Percentiles rank a stretch among this genome's conserved stretches.
phyloP scores from a whole-genome alignment of 1,284 basidiomycete species.

The Leccinum pachyderme region DNA sequence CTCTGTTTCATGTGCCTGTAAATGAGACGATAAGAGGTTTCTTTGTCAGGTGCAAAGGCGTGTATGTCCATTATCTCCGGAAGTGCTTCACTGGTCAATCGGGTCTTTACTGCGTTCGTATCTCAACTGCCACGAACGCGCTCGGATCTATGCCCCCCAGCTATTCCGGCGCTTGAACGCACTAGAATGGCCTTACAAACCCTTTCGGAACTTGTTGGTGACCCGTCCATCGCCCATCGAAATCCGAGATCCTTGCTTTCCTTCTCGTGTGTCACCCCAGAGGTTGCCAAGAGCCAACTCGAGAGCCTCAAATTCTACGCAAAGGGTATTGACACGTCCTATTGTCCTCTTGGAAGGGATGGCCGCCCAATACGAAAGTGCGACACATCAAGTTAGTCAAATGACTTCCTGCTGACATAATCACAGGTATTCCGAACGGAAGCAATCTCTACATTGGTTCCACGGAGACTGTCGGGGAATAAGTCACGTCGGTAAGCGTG shows the following conservation, averaged over 20 bases:
- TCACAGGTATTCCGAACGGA: slow-evolving; percentile 49
- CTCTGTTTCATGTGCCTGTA: slow-evolving; percentile 5
- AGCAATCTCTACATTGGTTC: slow-evolving; percentile 65
- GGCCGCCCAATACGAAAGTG: slow-evolving; percentile 62
- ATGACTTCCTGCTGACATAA: neutral
- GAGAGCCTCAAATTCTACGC: slow-evolving; percentile 48
- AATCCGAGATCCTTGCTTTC: slow-evolving; percentile 60
- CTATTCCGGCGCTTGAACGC: slow-evolving; percentile 39
- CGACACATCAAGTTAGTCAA: slow-evolving; percentile 19
- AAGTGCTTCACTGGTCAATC: slow-evolving; percentile 63
- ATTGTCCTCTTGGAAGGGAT: slow-evolving; percentile 56
- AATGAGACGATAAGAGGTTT: slow-evolving; percentile 1
- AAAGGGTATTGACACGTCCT: slow-evolving; percentile 46
- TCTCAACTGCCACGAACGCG: slow-evolving; percentile 47
- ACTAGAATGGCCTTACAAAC: slow-evolving; percentile 52
- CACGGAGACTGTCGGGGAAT: slow-evolving; percentile 53
- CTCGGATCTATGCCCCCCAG: slow-evolving; percentile 44
- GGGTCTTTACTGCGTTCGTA: slow-evolving; percentile 61
- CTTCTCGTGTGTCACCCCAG: slow-evolving; percentile 61
- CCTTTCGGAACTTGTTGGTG: slow-evolving; percentile 50
- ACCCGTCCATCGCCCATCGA: slow-evolving; percentile 47
- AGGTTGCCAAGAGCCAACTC: slow-evolving; percentile 50
- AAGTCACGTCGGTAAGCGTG: slow-evolving; percentile 49
- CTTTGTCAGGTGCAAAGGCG: slow-evolving; percentile 26
- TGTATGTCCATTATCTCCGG: slow-evolving; percentile 33